Percentiles rank a stretch among this genome's conserved stretches.
phyloP scores from a whole-genome alignment of 768 basidiomycete genomes.

The Suillus weaverae region DNA sequence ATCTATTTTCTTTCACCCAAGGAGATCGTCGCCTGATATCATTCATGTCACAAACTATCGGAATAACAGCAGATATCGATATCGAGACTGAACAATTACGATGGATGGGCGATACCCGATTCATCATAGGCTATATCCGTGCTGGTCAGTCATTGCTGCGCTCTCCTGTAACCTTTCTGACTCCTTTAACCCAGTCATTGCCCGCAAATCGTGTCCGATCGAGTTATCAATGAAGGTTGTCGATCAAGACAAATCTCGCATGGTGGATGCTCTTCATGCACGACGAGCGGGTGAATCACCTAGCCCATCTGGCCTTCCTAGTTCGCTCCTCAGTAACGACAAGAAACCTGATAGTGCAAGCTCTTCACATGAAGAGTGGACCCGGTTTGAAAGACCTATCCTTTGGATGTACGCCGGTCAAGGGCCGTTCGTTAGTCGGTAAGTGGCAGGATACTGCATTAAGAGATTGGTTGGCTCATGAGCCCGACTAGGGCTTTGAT shows the following conservation, averaged over 20 bases:
- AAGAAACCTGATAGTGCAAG: slow-evolving; percentile 24
- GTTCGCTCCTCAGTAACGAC: slow-evolving; percentile 12
- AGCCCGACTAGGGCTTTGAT: slow-evolving; percentile 58
- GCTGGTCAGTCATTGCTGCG: slow-evolving; percentile 48
- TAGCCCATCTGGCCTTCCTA: slow-evolving; percentile 9
- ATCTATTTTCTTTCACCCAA: slow-evolving; percentile 78
- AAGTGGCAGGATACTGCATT: slow-evolving; percentile 12
- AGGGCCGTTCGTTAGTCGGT: slow-evolving; percentile 74
- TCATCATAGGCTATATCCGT: slow-evolving; percentile 68
- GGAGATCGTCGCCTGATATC: slow-evolving; percentile 61
- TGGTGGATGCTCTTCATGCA: slow-evolving; percentile 54
- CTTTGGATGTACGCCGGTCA: slow-evolving; percentile 76
- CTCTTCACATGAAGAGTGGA: slow-evolving; percentile 63
- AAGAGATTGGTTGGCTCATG: slow-evolving; percentile 8
- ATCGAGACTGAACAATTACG: slow-evolving; percentile 80
- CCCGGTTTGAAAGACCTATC: slow-evolving; percentile 64
- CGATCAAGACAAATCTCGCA: slow-evolving; percentile 68
- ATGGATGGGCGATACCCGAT: slow-evolving; percentile 85
- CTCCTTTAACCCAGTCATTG: slow-evolving; percentile 44
- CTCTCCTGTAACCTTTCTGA: slow-evolving; percentile 1
- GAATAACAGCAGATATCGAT: slow-evolving; percentile 85
- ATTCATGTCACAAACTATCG: slow-evolving; percentile 82
- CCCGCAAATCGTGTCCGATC: slow-evolving; percentile 64
- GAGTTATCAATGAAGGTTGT: slow-evolving; percentile 70
- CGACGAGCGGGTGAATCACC: slow-evolving; percentile 29